A percentile compares a stretch with the other conserved stretches of the same genome.
Evolutionary conservation across 805 yeast species (phyloP).

Genomic region (Pichia insulana): DNA sequence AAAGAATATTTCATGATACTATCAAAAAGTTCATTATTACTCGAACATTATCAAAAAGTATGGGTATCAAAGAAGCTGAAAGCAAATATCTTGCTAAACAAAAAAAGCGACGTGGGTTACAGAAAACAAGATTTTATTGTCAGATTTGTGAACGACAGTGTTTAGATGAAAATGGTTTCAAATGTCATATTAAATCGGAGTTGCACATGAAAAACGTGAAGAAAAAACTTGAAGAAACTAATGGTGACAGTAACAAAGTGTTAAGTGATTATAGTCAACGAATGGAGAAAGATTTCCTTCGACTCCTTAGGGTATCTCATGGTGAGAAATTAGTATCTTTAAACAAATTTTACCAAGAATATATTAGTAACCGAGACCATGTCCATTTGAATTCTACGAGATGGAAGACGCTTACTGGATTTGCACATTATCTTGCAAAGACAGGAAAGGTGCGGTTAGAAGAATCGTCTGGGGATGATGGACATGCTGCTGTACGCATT

Average conservation of each 20-base stretch:
- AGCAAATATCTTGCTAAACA: slow-evolving; percentile 33
- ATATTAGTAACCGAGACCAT: slow-evolving; percentile 74
- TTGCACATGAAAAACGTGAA: slow-evolving; percentile 57
- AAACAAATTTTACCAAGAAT: slow-evolving; percentile 84
- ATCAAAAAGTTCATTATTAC: too few relatives aligned
- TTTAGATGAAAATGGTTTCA: slow-evolving; percentile 91
- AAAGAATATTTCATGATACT: too few relatives aligned
- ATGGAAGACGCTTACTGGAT: slow-evolving; percentile 56
- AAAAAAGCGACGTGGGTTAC: slow-evolving; percentile 78
- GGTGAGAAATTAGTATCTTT: slow-evolving; percentile 76
- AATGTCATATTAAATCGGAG: slow-evolving; percentile 79
- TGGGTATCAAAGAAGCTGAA: slow-evolving; percentile 5
- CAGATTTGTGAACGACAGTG: slow-evolving; percentile 91
- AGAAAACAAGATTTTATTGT: slow-evolving; percentile 80
- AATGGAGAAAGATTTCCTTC: slow-evolving; percentile 58
- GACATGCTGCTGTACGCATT: background rate
- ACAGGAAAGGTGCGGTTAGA: slow-evolving; percentile 30
- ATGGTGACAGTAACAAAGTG: slow-evolving; percentile 20
- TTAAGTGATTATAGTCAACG: slow-evolving; percentile 50
- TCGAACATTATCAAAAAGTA: background rate
- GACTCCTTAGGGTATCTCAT: slow-evolving; percentile 55
- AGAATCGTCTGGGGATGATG: slow-evolving; percentile 33
- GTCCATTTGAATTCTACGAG: slow-evolving; percentile 85
- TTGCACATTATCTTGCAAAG: slow-evolving; percentile 1
- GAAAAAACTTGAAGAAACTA: slow-evolving; percentile 35